Base-by-base conservation (phyloP, 1,284 basidiomycete genomes). In the Kalmanozyma brasiliensis region DNA sequence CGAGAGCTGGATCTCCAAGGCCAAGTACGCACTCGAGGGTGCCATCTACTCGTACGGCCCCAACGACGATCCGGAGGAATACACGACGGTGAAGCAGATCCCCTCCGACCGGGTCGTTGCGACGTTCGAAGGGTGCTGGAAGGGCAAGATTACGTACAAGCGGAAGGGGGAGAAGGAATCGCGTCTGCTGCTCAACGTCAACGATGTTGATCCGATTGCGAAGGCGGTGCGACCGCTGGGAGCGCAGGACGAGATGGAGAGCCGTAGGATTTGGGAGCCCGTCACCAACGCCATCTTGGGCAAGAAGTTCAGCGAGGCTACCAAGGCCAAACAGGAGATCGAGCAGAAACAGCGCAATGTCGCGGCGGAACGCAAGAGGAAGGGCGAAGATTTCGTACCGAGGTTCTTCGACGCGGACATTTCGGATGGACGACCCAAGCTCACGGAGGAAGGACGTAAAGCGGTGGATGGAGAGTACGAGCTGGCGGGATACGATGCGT, bases 1-100 rank as follows among this genome's bases (percentile, higher is more conserved):
- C 78, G 94, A 98, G 91, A 92, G 91, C 10, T 98, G 95, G 95
- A 86, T 98, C 40, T 90, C 93, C 42, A 89, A 87, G 74, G 89
- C 95, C 6, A 90, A 91, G 63, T 98, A 92, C 85, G 85, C 90
- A 29, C 76, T 93, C 11, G 95, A 98, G 76, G 95, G 94, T 43
- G 89, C 95, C 40, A 89, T 98, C 51, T 93, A 95, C 83, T 88
- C 88, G 13, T 92, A 91, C 67, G 85, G 82, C 29, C 63, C 58
- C 13, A 56, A 78, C 91, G 86, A 88, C 63, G 89, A 89, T 62
- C 78, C 83, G 29, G 82, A 83, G 37, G 63, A 66, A 16, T 96
- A 91, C 91, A 91, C 89, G 19, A 91, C 89, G 82, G 87, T 92
- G 70, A 97, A 93, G 84, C 90, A 96, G 72, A 93, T 98, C 16